These are phyloP conservation scores for Ulvella scutata DNA, from an alignment of 139 green algal species.

Conservation along the genomic window DNA sequence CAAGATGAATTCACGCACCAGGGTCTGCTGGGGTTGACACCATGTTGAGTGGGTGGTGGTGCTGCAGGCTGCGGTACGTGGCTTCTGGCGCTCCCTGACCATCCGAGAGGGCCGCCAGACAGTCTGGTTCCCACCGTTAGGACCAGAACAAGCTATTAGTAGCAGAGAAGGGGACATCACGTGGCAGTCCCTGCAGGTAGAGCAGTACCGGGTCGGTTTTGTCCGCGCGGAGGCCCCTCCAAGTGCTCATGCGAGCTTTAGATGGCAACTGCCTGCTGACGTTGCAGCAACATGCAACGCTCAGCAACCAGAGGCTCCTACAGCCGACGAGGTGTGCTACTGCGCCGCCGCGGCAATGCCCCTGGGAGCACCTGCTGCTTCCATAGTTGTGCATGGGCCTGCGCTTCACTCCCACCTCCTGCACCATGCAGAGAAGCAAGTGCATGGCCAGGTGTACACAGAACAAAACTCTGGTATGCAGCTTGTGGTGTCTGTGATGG, in stretches of 20 bases:
- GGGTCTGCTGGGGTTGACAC: too few relatives aligned
- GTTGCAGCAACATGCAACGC: neutral
- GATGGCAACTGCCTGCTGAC: slow-evolving; percentile 2
- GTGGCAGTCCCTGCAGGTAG: neutral
- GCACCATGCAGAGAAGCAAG: too few relatives aligned
- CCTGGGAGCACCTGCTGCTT: too few relatives aligned
- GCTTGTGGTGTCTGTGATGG: neutral
- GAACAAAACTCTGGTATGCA: too few relatives aligned
- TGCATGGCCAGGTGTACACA: too few relatives aligned
- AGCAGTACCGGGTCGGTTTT: neutral
- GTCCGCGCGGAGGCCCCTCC: neutral
- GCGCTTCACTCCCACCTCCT: too few relatives aligned
- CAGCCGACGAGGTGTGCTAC: neutral
- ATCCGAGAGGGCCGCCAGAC: slow-evolving; percentile 17
- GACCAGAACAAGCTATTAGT: too few relatives aligned
- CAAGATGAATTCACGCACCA: too few relatives aligned
- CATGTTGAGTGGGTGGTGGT: too few relatives aligned
- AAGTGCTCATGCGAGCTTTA: neutral
- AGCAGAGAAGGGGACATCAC: neutral
- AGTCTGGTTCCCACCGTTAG: slow-evolving; percentile 22
- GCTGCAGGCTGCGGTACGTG: slow-evolving; percentile 10
- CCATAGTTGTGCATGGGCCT: too few relatives aligned
- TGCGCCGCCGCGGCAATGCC: too few relatives aligned
- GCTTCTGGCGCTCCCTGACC: slow-evolving; percentile 27
- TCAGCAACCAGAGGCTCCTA: neutral